Percentiles rank a stretch among this genome's conserved stretches.
These are phyloP conservation scores for Shiraia sp. DNA, from an alignment of 2,329 filamentous ascomycete genomes.

Conservation along the genomic window DNA sequence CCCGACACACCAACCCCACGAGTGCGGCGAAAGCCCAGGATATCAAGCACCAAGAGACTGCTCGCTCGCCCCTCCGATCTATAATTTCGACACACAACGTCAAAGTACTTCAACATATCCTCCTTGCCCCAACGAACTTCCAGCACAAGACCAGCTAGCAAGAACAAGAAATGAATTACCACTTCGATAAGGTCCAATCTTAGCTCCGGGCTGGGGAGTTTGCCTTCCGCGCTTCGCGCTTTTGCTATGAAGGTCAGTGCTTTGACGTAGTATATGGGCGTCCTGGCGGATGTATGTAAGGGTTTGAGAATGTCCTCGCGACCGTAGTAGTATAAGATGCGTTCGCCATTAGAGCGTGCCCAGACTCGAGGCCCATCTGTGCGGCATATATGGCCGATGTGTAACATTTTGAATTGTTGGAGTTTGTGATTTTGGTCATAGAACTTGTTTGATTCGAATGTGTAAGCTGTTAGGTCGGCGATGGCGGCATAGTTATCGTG, in stretches of 20 bases:
- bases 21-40: no score
- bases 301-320: background rate
- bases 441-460: no score
- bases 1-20: no score
- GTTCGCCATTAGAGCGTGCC: background rate
- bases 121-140: background rate
- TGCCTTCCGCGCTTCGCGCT: background rate
- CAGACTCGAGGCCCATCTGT: slow-evolving; percentile 4
- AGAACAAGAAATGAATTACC: slow-evolving; percentile 8
- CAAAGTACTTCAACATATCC: slow-evolving; percentile 5
- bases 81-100: background rate
- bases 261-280: background rate
- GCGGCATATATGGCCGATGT: slow-evolving; percentile 4
- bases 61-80: background rate
- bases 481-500: no score
- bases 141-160: background rate
- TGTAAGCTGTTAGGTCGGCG: no score
- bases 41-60: no score
- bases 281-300: background rate
- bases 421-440: background rate
- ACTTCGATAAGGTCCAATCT: slow-evolving; percentile 3
- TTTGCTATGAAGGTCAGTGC: background rate
- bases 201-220: no score
- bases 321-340: slow-evolving; percentile 3
- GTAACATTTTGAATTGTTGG: slow-evolving; percentile 1